Evolutionary conservation across 495 filamentous ascomycete genomes (phyloP).

Genomic region (Penicillium subrubescens): DNA sequence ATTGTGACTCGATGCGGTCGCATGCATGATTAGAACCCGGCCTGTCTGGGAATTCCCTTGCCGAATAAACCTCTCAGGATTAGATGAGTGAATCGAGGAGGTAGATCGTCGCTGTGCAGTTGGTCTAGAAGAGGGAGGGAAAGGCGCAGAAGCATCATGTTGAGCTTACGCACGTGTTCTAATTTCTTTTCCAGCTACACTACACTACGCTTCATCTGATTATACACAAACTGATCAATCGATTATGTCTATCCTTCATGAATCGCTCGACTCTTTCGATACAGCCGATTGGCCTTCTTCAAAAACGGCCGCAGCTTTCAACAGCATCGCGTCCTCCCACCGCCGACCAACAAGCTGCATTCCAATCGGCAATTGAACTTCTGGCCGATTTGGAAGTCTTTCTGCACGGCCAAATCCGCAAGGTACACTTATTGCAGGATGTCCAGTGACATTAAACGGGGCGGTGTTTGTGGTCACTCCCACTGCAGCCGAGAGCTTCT

Average conservation of each 20-base stretch:
- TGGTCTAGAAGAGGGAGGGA: neutral
- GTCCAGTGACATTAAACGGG: conserved; percentile 56
- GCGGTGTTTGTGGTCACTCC: conserved; percentile 54
- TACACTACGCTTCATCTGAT: neutral
- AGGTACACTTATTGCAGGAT: conserved; percentile 57
- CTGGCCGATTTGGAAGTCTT: conserved; percentile 25
- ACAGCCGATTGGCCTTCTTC: conserved; percentile 10
- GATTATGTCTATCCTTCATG: neutral
- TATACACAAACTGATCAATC: neutral
- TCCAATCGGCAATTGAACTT: conserved; percentile 52
- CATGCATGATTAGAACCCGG: neutral
- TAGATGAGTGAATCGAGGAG: neutral
- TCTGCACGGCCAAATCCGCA: conserved; percentile 44
- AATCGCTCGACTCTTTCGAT: neutral
- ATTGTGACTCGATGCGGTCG: neutral
- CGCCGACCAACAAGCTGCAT: conserved; percentile 59
- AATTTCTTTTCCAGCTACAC: too few relatives aligned
- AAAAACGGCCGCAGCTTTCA: conserved; percentile 27
- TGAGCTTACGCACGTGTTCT: neutral
- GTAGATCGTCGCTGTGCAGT: neutral
- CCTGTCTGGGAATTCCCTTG: neutral
- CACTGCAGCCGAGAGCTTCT: conserved; percentile 35
- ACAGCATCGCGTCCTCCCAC: conserved; percentile 44
- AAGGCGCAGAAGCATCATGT: neutral
- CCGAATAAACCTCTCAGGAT: neutral